Percentiles rank a stretch among this genome's conserved stretches.
Conservation (phyloP, 2,329 filamentous ascomycete genomes). For the Nemania bipapillata region DNA sequence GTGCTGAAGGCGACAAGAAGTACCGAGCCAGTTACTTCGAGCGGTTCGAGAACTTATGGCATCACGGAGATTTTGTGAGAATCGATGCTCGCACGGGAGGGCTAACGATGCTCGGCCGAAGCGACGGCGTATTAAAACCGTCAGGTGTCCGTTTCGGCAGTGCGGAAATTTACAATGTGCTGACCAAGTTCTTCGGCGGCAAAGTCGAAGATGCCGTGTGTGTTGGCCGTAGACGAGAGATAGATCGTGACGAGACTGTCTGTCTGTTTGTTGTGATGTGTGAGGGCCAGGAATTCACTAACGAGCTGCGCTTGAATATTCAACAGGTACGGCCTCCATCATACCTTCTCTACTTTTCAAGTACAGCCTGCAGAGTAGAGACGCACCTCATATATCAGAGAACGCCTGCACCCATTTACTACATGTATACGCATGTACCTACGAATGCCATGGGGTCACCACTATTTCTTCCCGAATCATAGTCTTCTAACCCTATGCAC, state of each 20-base stretch:
- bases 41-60: constrained; percentile 82
- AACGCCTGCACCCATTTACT: not conserved
- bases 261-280: constrained; percentile 87
- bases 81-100: constrained; percentile 76
- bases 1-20: constrained; percentile 74
- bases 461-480: not conserved
- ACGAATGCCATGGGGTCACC: too few species aligned
- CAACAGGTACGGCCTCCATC: constrained; percentile 57
- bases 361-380: not conserved
- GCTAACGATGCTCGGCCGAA: constrained; percentile 89
- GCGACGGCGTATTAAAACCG: constrained; percentile 92
- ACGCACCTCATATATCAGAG: not conserved
- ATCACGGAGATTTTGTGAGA: constrained; percentile 91
- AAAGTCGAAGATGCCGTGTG: constrained; percentile 88
- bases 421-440: not conserved
- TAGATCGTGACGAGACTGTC: constrained; percentile 85
- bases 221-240: constrained; percentile 77
- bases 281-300: constrained; percentile 64
- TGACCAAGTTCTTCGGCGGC: constrained; percentile 81
- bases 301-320: constrained; percentile 71
- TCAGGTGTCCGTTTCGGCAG: constrained; percentile 90
- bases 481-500: constrained; percentile 1
- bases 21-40: constrained; percentile 91
- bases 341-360: not conserved
- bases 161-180: constrained; percentile 95